Evolutionary conservation across 2,329 filamentous ascomycete genomes (phyloP).

Genomic region (Exophiala lecanii-corni): DNA sequence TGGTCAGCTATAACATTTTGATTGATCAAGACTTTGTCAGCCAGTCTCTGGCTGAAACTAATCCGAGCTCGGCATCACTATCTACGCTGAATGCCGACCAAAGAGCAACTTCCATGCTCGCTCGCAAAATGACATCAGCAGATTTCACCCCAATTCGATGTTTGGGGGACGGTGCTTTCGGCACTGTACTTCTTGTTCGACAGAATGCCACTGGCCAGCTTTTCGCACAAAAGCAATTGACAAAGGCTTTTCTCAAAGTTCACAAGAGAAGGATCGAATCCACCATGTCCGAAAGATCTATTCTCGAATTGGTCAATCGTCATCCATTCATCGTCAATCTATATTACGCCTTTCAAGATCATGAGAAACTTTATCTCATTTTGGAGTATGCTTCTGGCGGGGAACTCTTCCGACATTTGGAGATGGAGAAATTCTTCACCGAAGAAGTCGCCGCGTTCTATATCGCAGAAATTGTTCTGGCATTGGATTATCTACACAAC

Average conservation of each 20-base stretch:
- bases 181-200: slow-evolving; percentile 89
- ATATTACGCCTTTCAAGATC: slow-evolving; percentile 97
- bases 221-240: slow-evolving; percentile 97
- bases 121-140: slow-evolving; percentile 80
- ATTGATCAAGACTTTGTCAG: slow-evolving; percentile 83
- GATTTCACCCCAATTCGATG: slow-evolving; percentile 91
- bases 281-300: slow-evolving; percentile 92
- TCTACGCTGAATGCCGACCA: slow-evolving; percentile 50
- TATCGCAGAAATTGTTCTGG: slow-evolving; percentile 96
- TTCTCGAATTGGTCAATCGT: slow-evolving; percentile 90
- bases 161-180: slow-evolving; percentile 92
- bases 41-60: slow-evolving; percentile 43
- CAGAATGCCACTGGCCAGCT: slow-evolving; percentile 81
- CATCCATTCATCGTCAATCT: slow-evolving; percentile 98
- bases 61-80: slow-evolving; percentile 48
- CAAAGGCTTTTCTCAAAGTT: slow-evolving; percentile 90
- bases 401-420: slow-evolving; percentile 92
- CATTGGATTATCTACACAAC: slow-evolving; percentile 86
- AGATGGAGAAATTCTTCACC: slow-evolving; percentile 89
- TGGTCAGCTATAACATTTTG: slow-evolving; percentile 78
- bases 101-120: slow-evolving; percentile 33
- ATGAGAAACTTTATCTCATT: slow-evolving; percentile 94
- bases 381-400: slow-evolving; percentile 96
- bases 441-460: slow-evolving; percentile 91
- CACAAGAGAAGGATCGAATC: slow-evolving; percentile 96